Conservation (phyloP, 2,329 filamentous ascomycete genomes). For the Trichoderma sp. region DNA sequence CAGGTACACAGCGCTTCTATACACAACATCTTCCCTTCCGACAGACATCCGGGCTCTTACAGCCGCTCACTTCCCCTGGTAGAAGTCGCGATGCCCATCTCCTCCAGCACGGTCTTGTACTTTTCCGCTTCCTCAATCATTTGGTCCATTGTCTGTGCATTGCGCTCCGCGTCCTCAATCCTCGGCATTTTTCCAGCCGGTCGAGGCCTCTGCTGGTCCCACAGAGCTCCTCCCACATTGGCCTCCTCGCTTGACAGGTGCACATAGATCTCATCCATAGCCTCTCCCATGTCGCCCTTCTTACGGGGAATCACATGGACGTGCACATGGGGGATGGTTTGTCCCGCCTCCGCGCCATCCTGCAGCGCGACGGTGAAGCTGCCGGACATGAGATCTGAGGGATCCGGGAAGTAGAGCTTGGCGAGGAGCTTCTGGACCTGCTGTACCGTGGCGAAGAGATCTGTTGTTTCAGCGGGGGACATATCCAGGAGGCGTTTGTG, state of each 20-base stretch:
- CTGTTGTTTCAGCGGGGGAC: conserved; percentile 64
- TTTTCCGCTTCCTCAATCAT: conserved; percentile 76
- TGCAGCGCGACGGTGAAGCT: conserved; percentile 95
- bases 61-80: neutral
- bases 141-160: conserved; percentile 65
- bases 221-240: conserved; percentile 71
- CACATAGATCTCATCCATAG: conserved; percentile 72
- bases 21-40: neutral
- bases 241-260: conserved; percentile 81
- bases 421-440: conserved; percentile 74
- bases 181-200: conserved; percentile 60
- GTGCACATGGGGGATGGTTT: conserved; percentile 92
- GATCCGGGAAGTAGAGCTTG: conserved; percentile 52
- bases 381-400: conserved; percentile 51
- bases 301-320: conserved; percentile 82
- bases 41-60: neutral
- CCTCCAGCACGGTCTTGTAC: conserved; percentile 53
- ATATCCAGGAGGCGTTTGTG: conserved; percentile 76
- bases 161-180: conserved; percentile 68
- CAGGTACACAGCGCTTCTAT: neutral
- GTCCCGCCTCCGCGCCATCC: conserved; percentile 83
- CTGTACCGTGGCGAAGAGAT: conserved; percentile 86
- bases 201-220: conserved; percentile 50
- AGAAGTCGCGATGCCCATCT: conserved; percentile 37
- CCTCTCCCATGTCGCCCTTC: conserved; percentile 48